phyloP scores from a whole-genome alignment of 495 filamentous ascomycete species.

The Aspergillus leporis region DNA sequence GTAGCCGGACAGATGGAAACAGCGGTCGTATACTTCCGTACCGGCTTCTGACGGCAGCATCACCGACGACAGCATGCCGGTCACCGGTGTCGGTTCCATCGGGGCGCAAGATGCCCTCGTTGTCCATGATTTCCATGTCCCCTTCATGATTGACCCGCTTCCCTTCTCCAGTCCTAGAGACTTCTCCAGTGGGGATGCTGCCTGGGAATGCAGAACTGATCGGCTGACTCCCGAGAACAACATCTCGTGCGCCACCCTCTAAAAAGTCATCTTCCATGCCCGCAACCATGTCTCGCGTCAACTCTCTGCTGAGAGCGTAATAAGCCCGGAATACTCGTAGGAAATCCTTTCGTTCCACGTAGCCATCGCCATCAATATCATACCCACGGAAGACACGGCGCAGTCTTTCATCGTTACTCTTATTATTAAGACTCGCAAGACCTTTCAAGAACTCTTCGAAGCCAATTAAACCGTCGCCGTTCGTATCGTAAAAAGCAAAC shows the following conservation, averaged over 20 bases:
- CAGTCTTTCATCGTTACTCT: constrained; percentile 63
- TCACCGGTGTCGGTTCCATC: constrained; percentile 50
- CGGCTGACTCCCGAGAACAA: constrained; percentile 74
- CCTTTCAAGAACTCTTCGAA: constrained; percentile 89
- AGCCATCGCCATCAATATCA: constrained; percentile 89
- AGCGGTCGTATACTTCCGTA: constrained; percentile 42
- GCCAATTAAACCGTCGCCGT: constrained; percentile 85
- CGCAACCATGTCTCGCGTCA: constrained; percentile 80
- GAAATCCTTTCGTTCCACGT: constrained; percentile 83
- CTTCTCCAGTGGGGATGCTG: constrained; percentile 59
- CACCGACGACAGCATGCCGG: constrained; percentile 47
- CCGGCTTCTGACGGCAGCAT: constrained; percentile 46
- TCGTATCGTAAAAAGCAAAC: constrained; percentile 94
- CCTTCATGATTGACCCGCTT: constrained; percentile 60
- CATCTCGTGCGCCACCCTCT: constrained; percentile 69
- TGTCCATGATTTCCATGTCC: constrained; percentile 62
- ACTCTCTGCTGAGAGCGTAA: constrained; percentile 81
- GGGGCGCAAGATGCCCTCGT: constrained; percentile 47
- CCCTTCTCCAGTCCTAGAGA: constrained; percentile 59
- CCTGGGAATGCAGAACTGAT: constrained; percentile 73
- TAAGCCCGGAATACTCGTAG: constrained; percentile 88
- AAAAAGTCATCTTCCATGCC: constrained; percentile 78
- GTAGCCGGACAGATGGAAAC: constrained; percentile 36
- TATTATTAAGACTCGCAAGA: constrained; percentile 77
- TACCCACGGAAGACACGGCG: constrained; percentile 82